Evolutionary conservation across 768 basidiomycete genomes (phyloP).

Genomic region (Podaxis pistillaris): DNA sequence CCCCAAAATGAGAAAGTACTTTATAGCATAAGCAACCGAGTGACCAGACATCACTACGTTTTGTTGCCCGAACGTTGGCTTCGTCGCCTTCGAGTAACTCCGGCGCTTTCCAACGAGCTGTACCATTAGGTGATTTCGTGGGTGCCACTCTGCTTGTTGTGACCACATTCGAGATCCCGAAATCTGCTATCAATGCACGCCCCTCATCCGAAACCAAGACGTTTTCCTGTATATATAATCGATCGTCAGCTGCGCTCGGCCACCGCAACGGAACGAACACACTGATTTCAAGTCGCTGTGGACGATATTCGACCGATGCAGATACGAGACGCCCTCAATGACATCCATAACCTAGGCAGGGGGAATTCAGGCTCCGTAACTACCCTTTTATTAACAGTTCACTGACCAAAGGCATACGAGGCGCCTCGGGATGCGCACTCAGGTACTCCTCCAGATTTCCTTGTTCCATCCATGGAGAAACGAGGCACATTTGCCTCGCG

Average conservation of each 20-base stretch:
- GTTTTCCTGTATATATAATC: background rate
- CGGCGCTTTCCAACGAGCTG: background rate
- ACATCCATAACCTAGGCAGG: background rate
- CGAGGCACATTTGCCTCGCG: background rate
- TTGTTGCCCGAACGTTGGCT: background rate
- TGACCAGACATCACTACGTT: background rate
- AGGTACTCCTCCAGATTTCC: background rate
- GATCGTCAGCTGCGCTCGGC: background rate
- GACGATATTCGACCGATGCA: background rate
- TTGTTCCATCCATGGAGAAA: background rate
- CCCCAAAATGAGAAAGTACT: background rate
- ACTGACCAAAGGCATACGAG: background rate
- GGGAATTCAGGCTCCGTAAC: background rate
- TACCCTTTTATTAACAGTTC: background rate
- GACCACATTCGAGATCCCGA: background rate
- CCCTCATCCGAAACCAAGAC: background rate
- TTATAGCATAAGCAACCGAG: background rate
- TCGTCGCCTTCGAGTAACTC: background rate
- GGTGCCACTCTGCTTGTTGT: background rate
- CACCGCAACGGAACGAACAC: background rate
- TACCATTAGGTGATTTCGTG: background rate
- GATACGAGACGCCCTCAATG: background rate
- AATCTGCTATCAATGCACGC: background rate
- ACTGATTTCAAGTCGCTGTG: background rate
- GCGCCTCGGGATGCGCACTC: background rate